Conservation (phyloP, 495 filamentous ascomycete species). For the Xylaria curta region DNA sequence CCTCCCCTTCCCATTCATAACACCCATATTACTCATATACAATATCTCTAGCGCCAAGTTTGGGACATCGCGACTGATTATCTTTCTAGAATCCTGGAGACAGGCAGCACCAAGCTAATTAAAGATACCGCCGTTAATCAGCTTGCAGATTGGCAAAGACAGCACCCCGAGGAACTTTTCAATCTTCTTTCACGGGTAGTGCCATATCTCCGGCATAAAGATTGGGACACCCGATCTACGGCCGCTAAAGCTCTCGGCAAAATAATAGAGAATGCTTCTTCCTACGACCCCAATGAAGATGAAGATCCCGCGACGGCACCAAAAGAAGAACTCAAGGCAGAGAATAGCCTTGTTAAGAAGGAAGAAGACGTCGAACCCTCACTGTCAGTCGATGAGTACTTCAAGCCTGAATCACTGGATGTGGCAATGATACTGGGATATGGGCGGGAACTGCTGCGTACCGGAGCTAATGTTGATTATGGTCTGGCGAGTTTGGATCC, state of each 20-base stretch:
- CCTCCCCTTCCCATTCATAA: background rate
- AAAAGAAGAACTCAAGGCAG: slow-evolving; percentile 54
- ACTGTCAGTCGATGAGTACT: slow-evolving; percentile 58
- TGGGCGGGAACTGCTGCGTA: slow-evolving; percentile 82
- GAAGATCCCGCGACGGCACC: slow-evolving; percentile 49
- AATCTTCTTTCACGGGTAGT: slow-evolving; percentile 95
- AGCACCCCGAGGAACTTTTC: slow-evolving; percentile 96
- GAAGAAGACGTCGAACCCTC: slow-evolving; percentile 52
- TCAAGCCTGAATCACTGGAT: slow-evolving; percentile 78
- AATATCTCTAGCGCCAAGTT: background rate
- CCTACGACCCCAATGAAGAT: slow-evolving; percentile 80
- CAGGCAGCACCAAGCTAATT: slow-evolving; percentile 91
- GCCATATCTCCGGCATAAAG: slow-evolving; percentile 88
- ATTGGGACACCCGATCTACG: slow-evolving; percentile 93
- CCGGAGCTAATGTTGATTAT: slow-evolving; percentile 78
- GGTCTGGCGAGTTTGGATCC: slow-evolving; percentile 82
- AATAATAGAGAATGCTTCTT: slow-evolving; percentile 86
- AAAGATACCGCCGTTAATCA: slow-evolving; percentile 96
- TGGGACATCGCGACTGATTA: slow-evolving; percentile 35
- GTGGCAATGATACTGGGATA: slow-evolving; percentile 77
- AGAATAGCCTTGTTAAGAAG: slow-evolving; percentile 53
- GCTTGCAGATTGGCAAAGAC: slow-evolving; percentile 94
- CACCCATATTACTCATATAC: background rate
- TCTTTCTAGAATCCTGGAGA: slow-evolving; percentile 80
- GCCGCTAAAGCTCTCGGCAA: slow-evolving; percentile 91